Base-by-base conservation (phyloP, 495 filamentous ascomycete species). In the Hyphodiscus hymeniophilus region DNA sequence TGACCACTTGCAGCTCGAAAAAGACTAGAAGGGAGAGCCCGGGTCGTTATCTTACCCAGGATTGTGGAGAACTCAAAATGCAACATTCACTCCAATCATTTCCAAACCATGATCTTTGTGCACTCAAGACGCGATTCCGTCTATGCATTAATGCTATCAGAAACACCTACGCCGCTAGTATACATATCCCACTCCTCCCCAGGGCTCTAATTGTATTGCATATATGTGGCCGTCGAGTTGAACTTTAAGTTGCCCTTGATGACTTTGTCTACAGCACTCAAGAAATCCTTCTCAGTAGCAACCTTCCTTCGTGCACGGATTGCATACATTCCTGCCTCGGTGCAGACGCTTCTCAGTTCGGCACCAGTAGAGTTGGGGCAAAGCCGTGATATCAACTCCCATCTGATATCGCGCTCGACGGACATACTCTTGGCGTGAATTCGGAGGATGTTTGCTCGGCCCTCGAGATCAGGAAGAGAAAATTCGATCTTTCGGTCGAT, bases 341-440 rank as follows among this genome's bases (percentile, higher is more conserved):
- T 98, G 55, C 92, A 95, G 49, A 98, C 92, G 71, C 88, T 92
- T 60, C 79, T 74, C 58, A 98, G 69, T 70, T 98, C 92, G 31
- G 92, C 92, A 63, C 92, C 92, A 8, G 92, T 98, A 48, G 87
- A 84, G 70, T 98, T 97, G 50, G 92, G 92, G 73, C 92, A 98
- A 56, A 98, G 73, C 55, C 92, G 81, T 30, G 88, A 94, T 52
- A 98, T 97, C 42, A 98, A 70, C 71, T 98, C 92, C 92, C 92
- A 98, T 66, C 92, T 81, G 60, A 98, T 97, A 65, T 98, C 92
- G 20, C 92, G 80, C 77, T 98, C 92, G 26, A 97, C 94, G 20
- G 88, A 94, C 92, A 98, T 98, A 61, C 87, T 94, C 85, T 98
- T 98, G 55, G 92, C 92, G 68, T 98, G 92, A 57, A 98, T 98